Conservation (phyloP, 2,329 filamentous ascomycete genomes). For the Microascus cirrosus region DNA sequence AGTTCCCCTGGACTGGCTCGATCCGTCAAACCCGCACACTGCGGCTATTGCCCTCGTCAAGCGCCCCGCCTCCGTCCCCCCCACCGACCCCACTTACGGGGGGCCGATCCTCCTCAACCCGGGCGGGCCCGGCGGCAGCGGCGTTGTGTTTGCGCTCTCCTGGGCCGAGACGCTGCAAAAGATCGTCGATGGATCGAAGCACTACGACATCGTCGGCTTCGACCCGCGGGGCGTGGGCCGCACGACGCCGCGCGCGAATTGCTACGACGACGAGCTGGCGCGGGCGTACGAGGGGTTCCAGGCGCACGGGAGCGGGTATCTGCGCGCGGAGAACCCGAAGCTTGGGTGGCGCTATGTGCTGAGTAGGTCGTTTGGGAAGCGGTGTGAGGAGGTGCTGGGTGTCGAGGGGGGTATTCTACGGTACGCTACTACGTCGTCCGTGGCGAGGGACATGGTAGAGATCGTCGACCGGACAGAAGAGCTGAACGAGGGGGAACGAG, state of each 20-base stretch:
- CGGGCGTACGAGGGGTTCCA: conserved; percentile 18
- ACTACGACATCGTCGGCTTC: conserved; percentile 30
- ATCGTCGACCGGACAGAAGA: conserved; percentile 29
- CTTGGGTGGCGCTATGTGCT: conserved; percentile 11
- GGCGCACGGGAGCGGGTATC: conserved; percentile 17
- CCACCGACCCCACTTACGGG: conserved; percentile 24
- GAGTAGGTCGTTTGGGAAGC: conserved; percentile 13
- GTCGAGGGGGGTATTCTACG: conserved; percentile 15
- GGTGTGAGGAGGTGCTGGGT: conserved; percentile 14
- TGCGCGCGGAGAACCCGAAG: conserved; percentile 7
- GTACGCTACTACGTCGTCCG: conserved; percentile 23
- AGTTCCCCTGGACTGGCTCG: conserved; percentile 30
- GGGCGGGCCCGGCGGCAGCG: conserved; percentile 31
- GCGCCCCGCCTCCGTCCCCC: conserved; percentile 24
- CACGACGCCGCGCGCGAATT: conserved; percentile 24
- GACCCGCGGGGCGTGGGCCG: conserved; percentile 29
- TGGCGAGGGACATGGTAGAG: conserved; percentile 30
- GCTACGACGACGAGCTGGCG: conserved; percentile 21
- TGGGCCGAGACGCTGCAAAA: conserved; percentile 17
- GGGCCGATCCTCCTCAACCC: conserved; percentile 32
- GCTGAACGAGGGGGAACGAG: conserved; percentile 10
- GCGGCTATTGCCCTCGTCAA: conserved; percentile 28
- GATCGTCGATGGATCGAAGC: conserved; percentile 15
- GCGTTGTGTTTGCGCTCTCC: conserved; percentile 17
- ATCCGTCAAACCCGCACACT: conserved; percentile 13